Conservation (phyloP, 1,139 yeast species). For the Maudiozyma humilis region DNA sequence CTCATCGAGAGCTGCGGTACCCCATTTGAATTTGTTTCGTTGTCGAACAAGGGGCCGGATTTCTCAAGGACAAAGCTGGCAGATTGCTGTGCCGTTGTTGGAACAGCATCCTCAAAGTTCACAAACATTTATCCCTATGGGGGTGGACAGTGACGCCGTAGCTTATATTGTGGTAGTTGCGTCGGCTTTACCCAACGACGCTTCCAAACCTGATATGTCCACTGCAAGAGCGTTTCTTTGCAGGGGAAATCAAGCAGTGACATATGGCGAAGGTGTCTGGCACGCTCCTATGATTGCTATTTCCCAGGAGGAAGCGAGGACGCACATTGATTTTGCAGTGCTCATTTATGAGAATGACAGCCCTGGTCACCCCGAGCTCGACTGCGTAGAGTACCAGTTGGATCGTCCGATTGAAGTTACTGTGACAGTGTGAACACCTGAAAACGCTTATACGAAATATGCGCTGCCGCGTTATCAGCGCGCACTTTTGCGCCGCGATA, state of each 20-base stretch:
- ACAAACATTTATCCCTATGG: conserved; percentile 87
- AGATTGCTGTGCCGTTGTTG: conserved; percentile 48
- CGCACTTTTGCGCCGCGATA: not conserved
- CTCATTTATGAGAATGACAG: conserved; percentile 53
- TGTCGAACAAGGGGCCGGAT: conserved; percentile 46
- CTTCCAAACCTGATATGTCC: conserved; percentile 49
- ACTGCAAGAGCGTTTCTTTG: conserved; percentile 63
- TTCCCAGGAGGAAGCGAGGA: conserved; percentile 28
- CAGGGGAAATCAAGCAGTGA: conserved; percentile 78
- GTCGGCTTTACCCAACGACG: conserved; percentile 21
- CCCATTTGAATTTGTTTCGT: conserved; percentile 78
- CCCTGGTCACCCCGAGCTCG: conserved; percentile 69
- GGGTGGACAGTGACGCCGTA: conserved; percentile 37
- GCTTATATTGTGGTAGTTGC: conserved; percentile 83
- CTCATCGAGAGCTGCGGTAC: conserved; percentile 35
- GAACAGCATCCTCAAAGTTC: conserved; percentile 90
- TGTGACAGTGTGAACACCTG: not conserved
- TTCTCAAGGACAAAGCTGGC: conserved; percentile 43
- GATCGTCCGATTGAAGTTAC: conserved; percentile 21
- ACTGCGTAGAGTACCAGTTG: conserved; percentile 71
- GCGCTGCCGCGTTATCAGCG: not conserved
- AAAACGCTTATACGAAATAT: not conserved
- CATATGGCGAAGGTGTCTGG: conserved; percentile 71
- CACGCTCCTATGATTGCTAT: conserved; percentile 92
- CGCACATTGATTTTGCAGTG: conserved; percentile 72